Evolutionary conservation across 1,284 basidiomycete species (phyloP).

Genomic region (Rugiboletus extremiorientalis): DNA sequence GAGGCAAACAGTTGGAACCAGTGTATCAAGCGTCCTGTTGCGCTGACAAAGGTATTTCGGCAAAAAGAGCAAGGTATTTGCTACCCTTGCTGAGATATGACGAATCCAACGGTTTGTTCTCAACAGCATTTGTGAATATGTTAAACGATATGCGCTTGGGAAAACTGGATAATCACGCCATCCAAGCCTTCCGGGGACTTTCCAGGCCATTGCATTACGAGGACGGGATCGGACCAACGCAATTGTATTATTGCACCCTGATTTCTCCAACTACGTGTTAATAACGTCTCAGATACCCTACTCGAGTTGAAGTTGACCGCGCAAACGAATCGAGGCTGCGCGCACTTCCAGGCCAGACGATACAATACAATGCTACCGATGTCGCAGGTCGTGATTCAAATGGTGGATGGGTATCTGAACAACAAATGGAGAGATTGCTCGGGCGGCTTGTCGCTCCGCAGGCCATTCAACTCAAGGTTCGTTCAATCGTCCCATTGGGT

Average conservation of each 20-base stretch:
- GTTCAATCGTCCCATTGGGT: background rate
- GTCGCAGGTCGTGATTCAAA: slow-evolving; percentile 25
- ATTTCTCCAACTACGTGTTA: background rate
- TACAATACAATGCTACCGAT: slow-evolving; percentile 27
- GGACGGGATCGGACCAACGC: slow-evolving; percentile 81
- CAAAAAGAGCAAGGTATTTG: slow-evolving; percentile 64
- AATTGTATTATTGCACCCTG: slow-evolving; percentile 52
- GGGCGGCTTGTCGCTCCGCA: slow-evolving; percentile 29
- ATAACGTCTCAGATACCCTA: slow-evolving; percentile 28
- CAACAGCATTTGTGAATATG: slow-evolving; percentile 82
- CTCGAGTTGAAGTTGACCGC: slow-evolving; percentile 32
- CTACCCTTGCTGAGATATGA: slow-evolving; percentile 1
- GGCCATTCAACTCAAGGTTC: slow-evolving; percentile 28
- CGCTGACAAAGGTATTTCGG: slow-evolving; percentile 88
- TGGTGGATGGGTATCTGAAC: slow-evolving; percentile 21
- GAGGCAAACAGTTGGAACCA: slow-evolving; percentile 85
- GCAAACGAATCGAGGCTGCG: slow-evolving; percentile 31
- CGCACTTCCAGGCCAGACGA: slow-evolving; percentile 21
- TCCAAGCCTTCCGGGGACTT: slow-evolving; percentile 57
- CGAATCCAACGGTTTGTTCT: slow-evolving; percentile 8
- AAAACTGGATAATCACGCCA: slow-evolving; percentile 45
- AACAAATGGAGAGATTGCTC: slow-evolving; percentile 28
- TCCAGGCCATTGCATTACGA: slow-evolving; percentile 60
- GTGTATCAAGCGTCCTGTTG: slow-evolving; percentile 77
- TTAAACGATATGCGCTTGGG: slow-evolving; percentile 91